A percentile compares a stretch with the other conserved stretches of the same genome.
phyloP scores from a whole-genome alignment of 495 filamentous ascomycete species.

The Neurospora sp. region DNA sequence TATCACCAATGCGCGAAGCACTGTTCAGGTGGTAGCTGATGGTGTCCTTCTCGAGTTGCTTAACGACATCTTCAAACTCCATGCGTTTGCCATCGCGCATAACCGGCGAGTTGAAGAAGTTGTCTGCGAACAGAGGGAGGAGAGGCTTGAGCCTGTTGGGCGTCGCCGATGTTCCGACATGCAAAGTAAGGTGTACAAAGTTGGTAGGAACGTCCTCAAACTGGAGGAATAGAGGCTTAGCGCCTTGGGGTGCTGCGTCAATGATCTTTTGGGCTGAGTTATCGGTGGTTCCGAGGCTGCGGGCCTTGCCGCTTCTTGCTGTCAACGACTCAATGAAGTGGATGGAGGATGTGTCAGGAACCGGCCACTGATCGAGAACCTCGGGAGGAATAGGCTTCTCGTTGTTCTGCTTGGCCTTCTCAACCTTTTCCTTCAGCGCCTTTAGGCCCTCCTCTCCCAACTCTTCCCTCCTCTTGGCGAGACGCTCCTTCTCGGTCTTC shows the following conservation, averaged over 20 bases:
- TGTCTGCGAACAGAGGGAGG: constrained; percentile 72
- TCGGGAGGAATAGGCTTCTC: constrained; percentile 70
- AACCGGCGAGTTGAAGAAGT: constrained; percentile 90
- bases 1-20: constrained; percentile 57
- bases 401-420: constrained; percentile 69
- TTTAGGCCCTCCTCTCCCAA: constrained; percentile 49
- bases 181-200: constrained; percentile 73
- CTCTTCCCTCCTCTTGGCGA: constrained; percentile 43
- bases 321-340: constrained; percentile 88
- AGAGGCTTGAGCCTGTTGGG: constrained; percentile 71
- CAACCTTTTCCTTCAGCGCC: constrained; percentile 62
- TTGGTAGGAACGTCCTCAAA: constrained; percentile 87
- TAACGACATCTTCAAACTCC: constrained; percentile 85
- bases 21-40: constrained; percentile 66
- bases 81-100: constrained; percentile 64
- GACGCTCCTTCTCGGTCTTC: constrained; percentile 52
- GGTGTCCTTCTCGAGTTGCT: constrained; percentile 82
- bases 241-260: constrained; percentile 50
- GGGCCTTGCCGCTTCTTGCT: constrained; percentile 73
- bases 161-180: constrained; percentile 66
- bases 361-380: constrained; percentile 65
- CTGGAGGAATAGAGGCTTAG: constrained; percentile 78
- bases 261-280: constrained; percentile 69
- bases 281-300: constrained; percentile 51
- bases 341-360: constrained; percentile 78